These are phyloP conservation scores for Kluyveromyces nonfermentans DNA, from an alignment of 805 yeast species.

Conservation along the genomic window DNA sequence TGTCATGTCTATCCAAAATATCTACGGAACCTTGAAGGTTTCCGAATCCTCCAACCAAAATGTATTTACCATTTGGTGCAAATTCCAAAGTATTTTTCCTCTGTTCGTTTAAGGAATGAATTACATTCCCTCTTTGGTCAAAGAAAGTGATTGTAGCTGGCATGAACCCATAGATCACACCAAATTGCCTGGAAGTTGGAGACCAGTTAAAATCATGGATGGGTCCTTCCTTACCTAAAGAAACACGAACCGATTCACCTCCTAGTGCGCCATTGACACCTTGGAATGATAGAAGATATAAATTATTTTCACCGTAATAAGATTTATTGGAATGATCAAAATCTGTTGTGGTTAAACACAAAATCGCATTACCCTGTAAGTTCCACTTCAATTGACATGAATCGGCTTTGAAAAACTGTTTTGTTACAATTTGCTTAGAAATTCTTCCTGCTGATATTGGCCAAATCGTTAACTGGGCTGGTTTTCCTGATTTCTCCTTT, in stretches of 20 bases:
- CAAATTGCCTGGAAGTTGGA: constrained; percentile 92
- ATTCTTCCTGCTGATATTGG: constrained; percentile 31
- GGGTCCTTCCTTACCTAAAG: constrained; percentile 88
- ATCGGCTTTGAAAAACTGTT: constrained; percentile 92
- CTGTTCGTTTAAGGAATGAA: constrained; percentile 74
- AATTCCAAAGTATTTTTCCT: constrained; percentile 84
- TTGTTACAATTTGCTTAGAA: constrained; percentile 67
- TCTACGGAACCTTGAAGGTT: constrained; percentile 95
- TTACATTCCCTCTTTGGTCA: constrained; percentile 84
- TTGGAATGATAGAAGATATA: constrained; percentile 54
- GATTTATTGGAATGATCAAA: constrained; percentile 90
- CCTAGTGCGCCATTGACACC: constrained; percentile 70
- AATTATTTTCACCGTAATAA: constrained; percentile 92
- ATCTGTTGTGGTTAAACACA: constrained; percentile 92
- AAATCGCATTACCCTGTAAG: constrained; percentile 81
- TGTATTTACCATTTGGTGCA: constrained; percentile 89
- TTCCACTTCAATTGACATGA: constrained; percentile 91
- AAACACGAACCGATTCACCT: constrained; percentile 79
- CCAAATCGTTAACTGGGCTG: constrained; percentile 80
- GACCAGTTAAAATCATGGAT: constrained; percentile 98
- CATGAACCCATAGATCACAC: constrained; percentile 95
- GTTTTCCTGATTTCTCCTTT: constrained; percentile 80
- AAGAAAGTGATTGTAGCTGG: constrained; percentile 93
- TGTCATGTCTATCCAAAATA: constrained; percentile 82
- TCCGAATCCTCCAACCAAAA: constrained; percentile 95